These are phyloP conservation scores for Rhodotorula sp. DNA, from an alignment of 1,284 basidiomycete species.

Conservation along the genomic window DNA sequence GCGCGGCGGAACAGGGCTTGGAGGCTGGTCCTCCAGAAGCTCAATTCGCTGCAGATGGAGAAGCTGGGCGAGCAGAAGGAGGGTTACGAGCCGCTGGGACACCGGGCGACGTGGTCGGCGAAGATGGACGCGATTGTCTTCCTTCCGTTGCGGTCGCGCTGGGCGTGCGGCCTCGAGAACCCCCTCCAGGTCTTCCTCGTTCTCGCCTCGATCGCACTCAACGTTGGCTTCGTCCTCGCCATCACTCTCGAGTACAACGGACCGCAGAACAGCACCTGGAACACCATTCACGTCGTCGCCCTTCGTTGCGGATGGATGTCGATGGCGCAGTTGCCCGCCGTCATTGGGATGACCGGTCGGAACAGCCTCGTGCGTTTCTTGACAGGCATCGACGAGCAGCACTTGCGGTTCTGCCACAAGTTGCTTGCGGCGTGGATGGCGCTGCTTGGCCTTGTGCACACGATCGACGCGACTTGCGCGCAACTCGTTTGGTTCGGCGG, in stretches of 20 bases:
- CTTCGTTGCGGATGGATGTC: slow-evolving; percentile 35
- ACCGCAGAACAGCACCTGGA: slow-evolving; percentile 7
- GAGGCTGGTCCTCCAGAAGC: slow-evolving; percentile 16
- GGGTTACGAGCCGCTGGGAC: slow-evolving; percentile 4
- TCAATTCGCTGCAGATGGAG: slow-evolving; percentile 20
- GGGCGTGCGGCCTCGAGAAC: slow-evolving; percentile 31
- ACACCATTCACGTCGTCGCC: slow-evolving; percentile 31
- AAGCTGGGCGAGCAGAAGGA: slow-evolving; percentile 11
- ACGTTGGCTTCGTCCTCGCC: slow-evolving; percentile 21
- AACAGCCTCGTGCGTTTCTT: slow-evolving; percentile 33
- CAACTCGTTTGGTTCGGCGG: slow-evolving; percentile 22
- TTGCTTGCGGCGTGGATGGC: slow-evolving; percentile 25
- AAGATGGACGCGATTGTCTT: slow-evolving; percentile 18
- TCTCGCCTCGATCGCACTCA: slow-evolving; percentile 21
- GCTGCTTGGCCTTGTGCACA: slow-evolving; percentile 31
- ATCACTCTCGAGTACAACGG: slow-evolving; percentile 15
- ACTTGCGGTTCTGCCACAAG: slow-evolving; percentile 26
- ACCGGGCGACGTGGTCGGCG: slow-evolving; percentile 12
- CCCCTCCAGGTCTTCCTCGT: slow-evolving; percentile 25
- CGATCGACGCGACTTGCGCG: slow-evolving; percentile 31
- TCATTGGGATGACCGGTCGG: slow-evolving; percentile 30
- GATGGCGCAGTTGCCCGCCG: slow-evolving; percentile 32
- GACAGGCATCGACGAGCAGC: slow-evolving; percentile 36
- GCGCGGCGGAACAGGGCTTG: slow-evolving; percentile 16
- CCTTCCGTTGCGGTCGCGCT: slow-evolving; percentile 19